Base-by-base conservation (phyloP, 345 rosid species). In the Lepidium sativum region DNA sequence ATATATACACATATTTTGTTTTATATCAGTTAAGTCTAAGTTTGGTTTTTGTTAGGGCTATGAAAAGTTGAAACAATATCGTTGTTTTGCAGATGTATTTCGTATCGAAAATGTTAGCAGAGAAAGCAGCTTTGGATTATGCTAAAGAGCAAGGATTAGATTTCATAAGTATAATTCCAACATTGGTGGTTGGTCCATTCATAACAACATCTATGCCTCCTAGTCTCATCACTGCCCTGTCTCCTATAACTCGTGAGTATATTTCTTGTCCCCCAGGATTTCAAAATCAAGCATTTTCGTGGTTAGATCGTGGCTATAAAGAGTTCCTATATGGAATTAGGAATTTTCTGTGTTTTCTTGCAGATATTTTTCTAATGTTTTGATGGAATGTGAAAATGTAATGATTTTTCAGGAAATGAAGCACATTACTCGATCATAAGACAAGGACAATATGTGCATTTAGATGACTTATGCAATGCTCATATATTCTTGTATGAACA, bases 101-200 rank as follows among this genome's bases (percentile, higher is more conserved):
- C 32, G 86, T 80, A 8, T 90, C 97, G 39, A 94, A 94, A 78
- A 78, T 83, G 0, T 40, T 94, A 48, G 97, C 99, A 0, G 99
- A 94, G 82, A 74, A 85, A 79, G 99, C 90, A 8, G 99, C 97
- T 0, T 88, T 89, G 97, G 78, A 88, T 13, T 88, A 68, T 42
- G 92, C 97, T 0, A 63, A 83, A 58, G 92, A 88, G 35, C 82
- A 85, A 9, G 80, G 82, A 73, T 16, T 94, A 44, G 91, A 94
- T 67, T 77, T 90, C 69, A 77, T 94, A 29, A 86, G 81, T 31
- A 76, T 94, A 29, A 90, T 94, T 2, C 97, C 97, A 1, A 55
- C 86, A 40, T 80, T 94, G 6, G 97, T 94, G 10, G 81, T 94
- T 10, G 99, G 99, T 45, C 89, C 92, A 10, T 94, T 94, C 49